Percentiles rank a stretch among this genome's conserved stretches.
Evolutionary conservation across 257 asterid species (phyloP).

Genomic region (Penstemon davidsonii): DNA sequence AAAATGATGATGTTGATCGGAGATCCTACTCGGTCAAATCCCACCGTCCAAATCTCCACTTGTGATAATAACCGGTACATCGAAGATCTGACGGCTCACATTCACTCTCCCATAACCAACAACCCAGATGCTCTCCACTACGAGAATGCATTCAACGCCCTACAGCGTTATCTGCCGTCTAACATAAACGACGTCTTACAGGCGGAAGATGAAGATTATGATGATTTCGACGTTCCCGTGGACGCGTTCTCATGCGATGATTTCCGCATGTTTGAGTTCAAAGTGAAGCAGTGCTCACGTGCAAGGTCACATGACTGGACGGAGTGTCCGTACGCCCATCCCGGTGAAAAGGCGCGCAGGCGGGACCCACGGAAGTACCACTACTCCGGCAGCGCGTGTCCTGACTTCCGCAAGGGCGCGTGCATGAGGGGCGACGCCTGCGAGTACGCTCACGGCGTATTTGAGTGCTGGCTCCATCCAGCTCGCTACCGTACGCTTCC

Average conservation of each 20-base stretch:
- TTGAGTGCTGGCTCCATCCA: constrained; percentile 95
- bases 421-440: constrained; percentile 78
- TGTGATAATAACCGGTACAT: constrained; percentile 39
- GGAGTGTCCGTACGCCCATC: constrained; percentile 87
- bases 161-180: constrained; percentile 70
- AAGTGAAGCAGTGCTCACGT: constrained; percentile 67
- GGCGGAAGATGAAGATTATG: constrained; percentile 26
- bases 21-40: constrained; percentile 49
- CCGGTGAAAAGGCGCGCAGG: constrained; percentile 93
- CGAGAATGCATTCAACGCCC: constrained; percentile 45
- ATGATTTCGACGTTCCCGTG: constrained; percentile 61
- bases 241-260: constrained; percentile 82
- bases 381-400: constrained; percentile 79
- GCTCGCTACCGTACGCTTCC: constrained; percentile 91
- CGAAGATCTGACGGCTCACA: constrained; percentile 45
- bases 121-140: constrained; percentile 34
- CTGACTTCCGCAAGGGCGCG: constrained; percentile 66
- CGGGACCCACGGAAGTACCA: constrained; percentile 69
- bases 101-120: constrained; percentile 35
- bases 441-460: constrained; percentile 91
- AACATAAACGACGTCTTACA: constrained; percentile 42
- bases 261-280: constrained; percentile 86
- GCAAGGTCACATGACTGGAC: constrained; percentile 95
- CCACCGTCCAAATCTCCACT: constrained; percentile 58
- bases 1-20: constrained; percentile 51